Conservation (phyloP, 257 asterid genomes). For the Lantana camara region DNA sequence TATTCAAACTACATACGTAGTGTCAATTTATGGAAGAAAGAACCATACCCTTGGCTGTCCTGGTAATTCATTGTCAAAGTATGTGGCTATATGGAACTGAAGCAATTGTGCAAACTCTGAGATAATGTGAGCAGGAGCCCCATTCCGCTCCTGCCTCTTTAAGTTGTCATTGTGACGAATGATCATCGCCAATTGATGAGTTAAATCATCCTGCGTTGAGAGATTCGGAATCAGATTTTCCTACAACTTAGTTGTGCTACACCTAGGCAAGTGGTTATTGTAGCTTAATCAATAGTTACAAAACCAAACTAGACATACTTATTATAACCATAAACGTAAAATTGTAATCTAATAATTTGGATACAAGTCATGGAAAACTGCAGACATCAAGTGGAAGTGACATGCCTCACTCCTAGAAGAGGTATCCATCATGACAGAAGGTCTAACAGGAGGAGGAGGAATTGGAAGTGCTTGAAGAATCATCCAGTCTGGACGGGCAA, state of each 20-base stretch:
- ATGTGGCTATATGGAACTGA: conserved; percentile 99
- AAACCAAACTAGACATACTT: conserved; percentile 17
- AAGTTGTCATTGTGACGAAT: conserved; percentile 95
- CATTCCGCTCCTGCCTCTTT: conserved; percentile 96
- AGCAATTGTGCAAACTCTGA: conserved; percentile 96
- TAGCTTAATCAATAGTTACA: conserved; percentile 15
- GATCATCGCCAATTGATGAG: conserved; percentile 98
- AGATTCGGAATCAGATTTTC: conserved; percentile 31
- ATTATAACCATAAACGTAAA: conserved; percentile 19
- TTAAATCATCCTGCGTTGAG: conserved; percentile 88
- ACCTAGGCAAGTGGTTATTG: background rate
- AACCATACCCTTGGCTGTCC: conserved; percentile 96
- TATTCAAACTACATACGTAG: conserved; percentile 11
- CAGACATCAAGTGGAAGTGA: conserved; percentile 24
- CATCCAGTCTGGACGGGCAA: conserved; percentile 99
- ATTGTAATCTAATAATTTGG: conserved; percentile 12
- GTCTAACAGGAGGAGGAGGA: conserved; percentile 99
- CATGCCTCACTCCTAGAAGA: conserved; percentile 98
- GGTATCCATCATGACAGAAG: conserved; percentile 99
- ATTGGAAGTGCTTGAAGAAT: conserved; percentile 98
- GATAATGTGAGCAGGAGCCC: conserved; percentile 98
- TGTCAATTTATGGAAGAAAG: conserved; percentile 4
- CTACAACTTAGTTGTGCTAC: background rate
- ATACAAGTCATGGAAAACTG: conserved; percentile 12
- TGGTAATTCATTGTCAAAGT: conserved; percentile 95